These are phyloP conservation scores for Acorus calamus DNA, from an alignment of 106 monocot genomes.

Conservation along the genomic window DNA sequence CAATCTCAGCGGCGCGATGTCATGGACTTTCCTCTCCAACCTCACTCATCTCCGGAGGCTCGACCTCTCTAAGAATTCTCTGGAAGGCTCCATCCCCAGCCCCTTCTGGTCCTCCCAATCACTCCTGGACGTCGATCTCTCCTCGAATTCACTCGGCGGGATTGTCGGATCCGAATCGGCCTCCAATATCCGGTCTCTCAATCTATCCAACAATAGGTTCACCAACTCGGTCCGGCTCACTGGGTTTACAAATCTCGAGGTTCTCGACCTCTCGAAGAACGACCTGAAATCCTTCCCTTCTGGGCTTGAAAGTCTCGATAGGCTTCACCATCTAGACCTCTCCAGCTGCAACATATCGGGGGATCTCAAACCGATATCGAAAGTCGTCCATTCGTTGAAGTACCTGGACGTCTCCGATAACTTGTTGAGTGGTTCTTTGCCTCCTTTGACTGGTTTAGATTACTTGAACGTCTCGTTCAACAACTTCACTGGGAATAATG, in stretches of 20 bases:
- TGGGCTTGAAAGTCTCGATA: slow-evolving; percentile 11
- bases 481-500: slow-evolving; percentile 52
- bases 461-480: slow-evolving; percentile 73
- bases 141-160: slow-evolving; percentile 68
- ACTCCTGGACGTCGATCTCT: slow-evolving; percentile 49
- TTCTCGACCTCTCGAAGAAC: slow-evolving; percentile 52
- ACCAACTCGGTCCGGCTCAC: slow-evolving; percentile 27
- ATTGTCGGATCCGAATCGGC: slow-evolving; percentile 24
- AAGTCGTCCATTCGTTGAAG: slow-evolving; percentile 5
- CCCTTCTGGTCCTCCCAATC: slow-evolving; percentile 47
- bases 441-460: slow-evolving; percentile 15
- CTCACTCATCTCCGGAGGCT: slow-evolving; percentile 40
- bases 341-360: slow-evolving; percentile 21
- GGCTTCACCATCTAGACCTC: slow-evolving; percentile 8
- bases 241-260: slow-evolving; percentile 11
- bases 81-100: slow-evolving; percentile 57
- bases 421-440: slow-evolving; percentile 45
- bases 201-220: slow-evolving; percentile 75
- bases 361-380: neutral
- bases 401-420: slow-evolving; percentile 53
- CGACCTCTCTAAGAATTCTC: slow-evolving; percentile 66
- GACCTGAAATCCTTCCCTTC: slow-evolving; percentile 10
- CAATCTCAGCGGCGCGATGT: slow-evolving; percentile 62
- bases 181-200: slow-evolving; percentile 23
- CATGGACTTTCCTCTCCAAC: slow-evolving; percentile 48